Conservation (phyloP, 1,284 basidiomycete species). For the Megacollybia platyphylla region DNA sequence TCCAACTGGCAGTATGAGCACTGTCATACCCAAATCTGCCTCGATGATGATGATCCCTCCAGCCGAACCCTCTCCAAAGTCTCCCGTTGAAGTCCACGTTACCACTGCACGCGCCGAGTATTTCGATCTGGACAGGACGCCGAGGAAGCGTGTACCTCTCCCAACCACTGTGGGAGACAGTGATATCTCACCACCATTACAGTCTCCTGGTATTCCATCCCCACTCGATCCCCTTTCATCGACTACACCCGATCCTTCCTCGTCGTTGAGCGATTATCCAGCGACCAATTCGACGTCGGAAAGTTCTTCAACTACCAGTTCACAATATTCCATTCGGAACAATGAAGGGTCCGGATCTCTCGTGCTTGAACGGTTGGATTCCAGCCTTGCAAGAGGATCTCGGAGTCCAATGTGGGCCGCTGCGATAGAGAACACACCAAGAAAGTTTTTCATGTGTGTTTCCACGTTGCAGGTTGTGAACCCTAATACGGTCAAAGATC, state of each 20-base stretch:
- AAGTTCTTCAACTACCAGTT: slow-evolving; percentile 36
- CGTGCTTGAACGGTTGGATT: slow-evolving; percentile 57
- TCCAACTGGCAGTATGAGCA: slow-evolving; percentile 23
- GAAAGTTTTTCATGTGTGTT: slow-evolving; percentile 74
- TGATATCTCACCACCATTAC: slow-evolving; percentile 13
- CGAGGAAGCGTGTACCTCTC: slow-evolving; percentile 22
- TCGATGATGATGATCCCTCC: slow-evolving; percentile 14
- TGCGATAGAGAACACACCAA: slow-evolving; percentile 72
- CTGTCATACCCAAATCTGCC: slow-evolving; percentile 12
- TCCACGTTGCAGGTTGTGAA: slow-evolving; percentile 92
- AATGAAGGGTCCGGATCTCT: slow-evolving; percentile 19
- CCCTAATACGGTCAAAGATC: slow-evolving; percentile 88
- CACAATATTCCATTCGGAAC: slow-evolving; percentile 23
- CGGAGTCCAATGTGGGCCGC: slow-evolving; percentile 50
- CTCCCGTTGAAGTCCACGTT: slow-evolving; percentile 5
- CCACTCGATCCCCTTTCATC: slow-evolving; percentile 47
- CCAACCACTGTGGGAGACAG: slow-evolving; percentile 11
- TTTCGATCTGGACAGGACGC: slow-evolving; percentile 23
- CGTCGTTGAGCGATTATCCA: slow-evolving; percentile 50
- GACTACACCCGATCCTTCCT: slow-evolving; percentile 61
- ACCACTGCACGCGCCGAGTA: slow-evolving; percentile 9
- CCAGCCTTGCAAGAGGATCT: slow-evolving; percentile 47
- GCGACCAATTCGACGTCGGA: slow-evolving; percentile 29
- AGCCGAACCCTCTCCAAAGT: slow-evolving; percentile 1
- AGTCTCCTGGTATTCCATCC: slow-evolving; percentile 24